Percentiles rank a stretch among this genome's conserved stretches.
Evolutionary conservation across 1,139 yeast species (phyloP).

Genomic region (Magnusiomyces fungicola): DNA sequence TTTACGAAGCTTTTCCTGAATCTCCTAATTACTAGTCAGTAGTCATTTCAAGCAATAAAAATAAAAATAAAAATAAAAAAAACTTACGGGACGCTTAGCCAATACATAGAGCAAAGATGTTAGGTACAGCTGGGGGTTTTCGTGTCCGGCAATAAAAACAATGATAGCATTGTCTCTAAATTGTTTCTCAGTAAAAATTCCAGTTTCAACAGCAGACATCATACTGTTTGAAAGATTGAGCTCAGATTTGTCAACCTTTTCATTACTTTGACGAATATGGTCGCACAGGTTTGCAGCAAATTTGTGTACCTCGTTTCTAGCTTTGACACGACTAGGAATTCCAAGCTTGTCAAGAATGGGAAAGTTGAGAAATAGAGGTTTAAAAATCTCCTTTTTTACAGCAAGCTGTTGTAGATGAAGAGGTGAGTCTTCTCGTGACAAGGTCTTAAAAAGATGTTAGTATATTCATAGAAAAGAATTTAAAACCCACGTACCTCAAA

Average conservation of each 20-base stretch:
- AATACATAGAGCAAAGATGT: slow-evolving; percentile 44
- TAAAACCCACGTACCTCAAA: slow-evolving; percentile 28
- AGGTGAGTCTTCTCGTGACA: slow-evolving; percentile 28
- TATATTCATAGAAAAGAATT: neutral
- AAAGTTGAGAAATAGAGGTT: slow-evolving; percentile 49
- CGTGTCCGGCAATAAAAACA: slow-evolving; percentile 53
- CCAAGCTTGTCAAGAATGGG: slow-evolving; percentile 48
- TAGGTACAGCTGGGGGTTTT: slow-evolving; percentile 50
- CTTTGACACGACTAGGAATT: slow-evolving; percentile 42
- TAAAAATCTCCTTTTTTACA: slow-evolving; percentile 49
- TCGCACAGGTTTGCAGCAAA: slow-evolving; percentile 38
- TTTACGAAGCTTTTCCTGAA: slow-evolving; percentile 8
- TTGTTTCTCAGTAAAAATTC: slow-evolving; percentile 40
- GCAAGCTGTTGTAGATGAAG: slow-evolving; percentile 38
- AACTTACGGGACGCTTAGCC: slow-evolving; percentile 34
- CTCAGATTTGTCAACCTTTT: slow-evolving; percentile 22
- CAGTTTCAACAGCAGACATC: slow-evolving; percentile 35
- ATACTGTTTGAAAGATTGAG: slow-evolving; percentile 33
- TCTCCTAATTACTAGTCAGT: slow-evolving; percentile 32
- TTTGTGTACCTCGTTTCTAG: slow-evolving; percentile 38
- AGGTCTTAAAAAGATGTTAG: slow-evolving; percentile 19
- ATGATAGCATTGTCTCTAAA: slow-evolving; percentile 52
- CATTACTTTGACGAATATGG: slow-evolving; percentile 24
- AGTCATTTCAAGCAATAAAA: too few species aligned
- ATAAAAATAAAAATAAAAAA: neutral